Conservation (phyloP, 805 yeast genomes). For the Komagataella pseudopastoris region DNA sequence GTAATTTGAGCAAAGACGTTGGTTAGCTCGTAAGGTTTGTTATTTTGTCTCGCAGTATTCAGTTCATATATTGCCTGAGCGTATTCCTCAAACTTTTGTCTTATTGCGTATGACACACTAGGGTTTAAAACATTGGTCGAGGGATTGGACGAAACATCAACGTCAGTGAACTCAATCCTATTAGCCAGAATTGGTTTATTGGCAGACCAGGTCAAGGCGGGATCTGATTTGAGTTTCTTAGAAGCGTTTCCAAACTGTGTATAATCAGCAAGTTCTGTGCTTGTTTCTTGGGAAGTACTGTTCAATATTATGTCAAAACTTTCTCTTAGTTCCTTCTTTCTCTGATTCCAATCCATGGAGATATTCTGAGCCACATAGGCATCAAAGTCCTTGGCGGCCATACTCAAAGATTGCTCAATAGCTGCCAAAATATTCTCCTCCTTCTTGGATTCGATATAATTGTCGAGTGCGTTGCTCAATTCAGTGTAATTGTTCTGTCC, state of each 20-base stretch:
- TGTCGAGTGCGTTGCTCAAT: constrained; percentile 26
- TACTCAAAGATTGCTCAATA: constrained; percentile 63
- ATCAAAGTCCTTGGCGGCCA: constrained; percentile 79
- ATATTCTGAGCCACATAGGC: constrained; percentile 57
- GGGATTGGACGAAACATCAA: constrained; percentile 8
- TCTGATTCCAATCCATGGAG: constrained; percentile 71
- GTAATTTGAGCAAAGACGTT: constrained; percentile 48
- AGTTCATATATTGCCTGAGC: constrained; percentile 60
- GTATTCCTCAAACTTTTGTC: constrained; percentile 54
- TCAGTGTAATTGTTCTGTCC: neutral
- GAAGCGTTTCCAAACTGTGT: neutral
- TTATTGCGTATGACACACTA: constrained; percentile 22
- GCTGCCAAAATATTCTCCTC: constrained; percentile 75
- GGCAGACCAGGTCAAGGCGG: neutral
- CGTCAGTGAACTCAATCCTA: constrained; percentile 16
- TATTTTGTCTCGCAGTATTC: constrained; percentile 51
- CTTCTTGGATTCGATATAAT: constrained; percentile 52
- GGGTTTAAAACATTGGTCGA: constrained; percentile 13
- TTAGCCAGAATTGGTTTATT: constrained; percentile 14
- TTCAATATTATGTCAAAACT: constrained; percentile 47
- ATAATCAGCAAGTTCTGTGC: neutral
- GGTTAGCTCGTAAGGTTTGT: constrained; percentile 40
- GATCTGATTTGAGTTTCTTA: neutral
- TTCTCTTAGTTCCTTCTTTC: constrained; percentile 61
- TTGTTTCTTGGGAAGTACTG: constrained; percentile 5